These are phyloP conservation scores for Pelargonium cotyledonis DNA, from an alignment of 441 rosid species.

Conservation along the genomic window DNA sequence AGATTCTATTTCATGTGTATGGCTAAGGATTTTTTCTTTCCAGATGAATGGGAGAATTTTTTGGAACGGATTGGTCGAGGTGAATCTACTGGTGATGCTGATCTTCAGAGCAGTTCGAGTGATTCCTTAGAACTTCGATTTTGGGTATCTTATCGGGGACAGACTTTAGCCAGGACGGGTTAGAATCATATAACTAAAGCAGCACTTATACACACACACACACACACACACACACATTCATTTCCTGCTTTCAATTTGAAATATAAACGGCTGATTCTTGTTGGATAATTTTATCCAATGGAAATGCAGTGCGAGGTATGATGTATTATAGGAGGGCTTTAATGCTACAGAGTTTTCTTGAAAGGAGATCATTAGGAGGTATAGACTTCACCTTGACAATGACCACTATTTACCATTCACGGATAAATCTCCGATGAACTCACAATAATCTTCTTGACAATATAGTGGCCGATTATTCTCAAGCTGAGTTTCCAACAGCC, in stretches of 20 bases:
- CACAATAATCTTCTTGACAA: conserved; percentile 7
- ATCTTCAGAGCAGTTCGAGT: conserved; percentile 55
- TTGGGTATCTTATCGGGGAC: conserved; percentile 99
- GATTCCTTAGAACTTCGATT: conserved; percentile 93
- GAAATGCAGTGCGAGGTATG: conserved; percentile 93
- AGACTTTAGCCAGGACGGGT: conserved; percentile 97
- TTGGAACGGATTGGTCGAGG: conserved; percentile 93
- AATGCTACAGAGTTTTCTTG: conserved; percentile 89
- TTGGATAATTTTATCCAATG: background rate
- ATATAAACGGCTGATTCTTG: background rate
- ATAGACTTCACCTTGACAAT: conserved; percentile 20
- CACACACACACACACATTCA: background rate
- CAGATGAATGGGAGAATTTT: conserved; percentile 98
- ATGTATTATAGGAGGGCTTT: conserved; percentile 99
- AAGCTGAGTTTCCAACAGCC: conserved; percentile 45
- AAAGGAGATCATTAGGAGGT: conserved; percentile 68
- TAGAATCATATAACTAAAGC: background rate
- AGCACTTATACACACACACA: background rate
- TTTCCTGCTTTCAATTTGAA: background rate
- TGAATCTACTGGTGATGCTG: conserved; percentile 71
- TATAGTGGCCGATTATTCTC: conserved; percentile 47
- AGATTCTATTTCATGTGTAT: background rate
- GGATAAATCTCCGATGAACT: conserved; percentile 14
- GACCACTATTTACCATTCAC: conserved; percentile 6
- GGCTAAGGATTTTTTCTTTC: background rate